Evolutionary conservation across 768 basidiomycete genomes (phyloP), one percentile per base, ranked within the genome.

Genomic region (Calocybe indica): DNA sequence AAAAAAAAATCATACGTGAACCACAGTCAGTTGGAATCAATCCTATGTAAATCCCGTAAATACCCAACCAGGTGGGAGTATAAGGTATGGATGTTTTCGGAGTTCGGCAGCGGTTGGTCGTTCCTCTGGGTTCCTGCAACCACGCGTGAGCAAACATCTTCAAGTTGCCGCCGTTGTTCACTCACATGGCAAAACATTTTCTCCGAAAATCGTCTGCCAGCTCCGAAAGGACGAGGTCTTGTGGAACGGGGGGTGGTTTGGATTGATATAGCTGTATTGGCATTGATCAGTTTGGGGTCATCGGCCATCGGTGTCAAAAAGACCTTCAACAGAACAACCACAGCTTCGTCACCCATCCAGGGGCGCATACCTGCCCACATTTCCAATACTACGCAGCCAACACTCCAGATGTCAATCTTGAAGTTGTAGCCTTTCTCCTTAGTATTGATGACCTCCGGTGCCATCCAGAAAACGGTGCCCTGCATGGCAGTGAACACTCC

Each of bases 381-480:
- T 66, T 99, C 96, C 54, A 97, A 74, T 11, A 95, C 88, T n/a
- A 98, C 90, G 69, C 96, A 99, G 1, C 96, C 96, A 5, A 98
- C 79, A 64, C 92, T 93, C 96, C 96, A 99, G 54, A 99, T 95
- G 61, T 99, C 96, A 43, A 96, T 84, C 69, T 99, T 98, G 60
- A 87, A 91, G 57, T 92, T 94, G 64, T 98, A 98, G 0, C 92
- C 92, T 56, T 87, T 85, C 64, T 85, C 83, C 63, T 87, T 80
- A 33, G 88, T 84, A 52, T 92, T 85, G 50, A 92, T 80, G 46
- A 96, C 91, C 69, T 92, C 94, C 0, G 94, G 94, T 7, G 94
- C 94, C 95, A 98, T 97, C 95, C 96, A 99, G 64, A 96, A 98
- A 33, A 98, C 88, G 13, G 94, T 94, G 22, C 96, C 96, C 63